Percentiles rank a stretch among this genome's conserved stretches.
Evolutionary conservation across 164 flowering plant species (phyloP).

Genomic region (Warburgia ugandensis): DNA sequence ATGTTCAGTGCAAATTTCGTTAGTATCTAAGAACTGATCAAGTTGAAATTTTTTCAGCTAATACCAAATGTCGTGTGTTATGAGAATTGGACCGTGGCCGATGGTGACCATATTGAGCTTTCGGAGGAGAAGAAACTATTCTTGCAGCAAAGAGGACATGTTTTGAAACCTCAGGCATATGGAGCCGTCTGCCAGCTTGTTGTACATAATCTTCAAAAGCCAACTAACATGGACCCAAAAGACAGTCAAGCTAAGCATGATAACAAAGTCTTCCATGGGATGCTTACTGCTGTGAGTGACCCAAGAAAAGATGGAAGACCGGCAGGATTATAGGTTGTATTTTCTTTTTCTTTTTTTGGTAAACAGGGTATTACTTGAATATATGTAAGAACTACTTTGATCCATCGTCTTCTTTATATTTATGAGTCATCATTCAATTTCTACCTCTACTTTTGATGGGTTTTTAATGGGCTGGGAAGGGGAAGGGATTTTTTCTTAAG

Average conservation of each 20-base stretch:
- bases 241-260: constrained; percentile 2
- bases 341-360: too few species aligned
- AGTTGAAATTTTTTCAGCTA: constrained; percentile 45
- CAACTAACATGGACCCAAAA: constrained; percentile 24
- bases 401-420: too few species aligned
- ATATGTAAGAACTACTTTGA: too few species aligned
- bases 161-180: constrained; percentile 31
- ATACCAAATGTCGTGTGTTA: constrained; percentile 72
- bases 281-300: constrained; percentile 78
- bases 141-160: constrained; percentile 64
- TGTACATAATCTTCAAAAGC: constrained; percentile 44
- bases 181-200: constrained; percentile 80
- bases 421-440: too few species aligned
- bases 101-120: constrained; percentile 79
- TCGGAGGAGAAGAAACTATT: constrained; percentile 40
- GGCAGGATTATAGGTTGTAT: too few species aligned
- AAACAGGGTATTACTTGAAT: too few species aligned
- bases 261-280: constrained; percentile 32
- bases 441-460: too few species aligned
- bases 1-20: too few species aligned
- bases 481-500: too few species aligned
- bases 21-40: too few species aligned
- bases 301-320: constrained; percentile 81
- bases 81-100: constrained; percentile 70
- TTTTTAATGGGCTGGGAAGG: too few species aligned